Conservation (phyloP, 2,329 filamentous ascomycete genomes). For the Stemphylium vesicarium region DNA sequence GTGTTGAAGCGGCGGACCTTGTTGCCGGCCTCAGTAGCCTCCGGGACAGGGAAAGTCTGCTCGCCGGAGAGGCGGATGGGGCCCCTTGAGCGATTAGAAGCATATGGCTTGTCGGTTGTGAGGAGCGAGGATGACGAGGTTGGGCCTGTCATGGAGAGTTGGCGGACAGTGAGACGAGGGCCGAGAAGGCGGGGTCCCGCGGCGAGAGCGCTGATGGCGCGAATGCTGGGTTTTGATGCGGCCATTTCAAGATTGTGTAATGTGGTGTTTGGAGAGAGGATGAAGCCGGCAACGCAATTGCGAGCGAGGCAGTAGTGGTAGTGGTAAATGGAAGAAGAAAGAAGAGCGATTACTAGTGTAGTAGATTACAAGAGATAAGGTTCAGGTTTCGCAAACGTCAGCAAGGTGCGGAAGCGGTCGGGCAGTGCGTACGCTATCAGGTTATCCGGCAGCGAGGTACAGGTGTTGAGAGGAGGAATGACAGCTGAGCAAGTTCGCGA, state of each 20-base stretch:
- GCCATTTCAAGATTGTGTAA: slow-evolving; percentile 13
- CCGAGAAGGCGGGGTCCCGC: slow-evolving; percentile 50
- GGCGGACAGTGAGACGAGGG: slow-evolving; percentile 53
- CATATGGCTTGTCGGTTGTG: slow-evolving; percentile 57
- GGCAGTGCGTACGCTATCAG: slow-evolving; percentile 5
- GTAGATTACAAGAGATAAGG: slow-evolving; percentile 6
- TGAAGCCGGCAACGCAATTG: background rate
- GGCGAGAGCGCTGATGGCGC: slow-evolving; percentile 45
- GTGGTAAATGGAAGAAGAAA: background rate
- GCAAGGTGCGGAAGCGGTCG: slow-evolving; percentile 8
- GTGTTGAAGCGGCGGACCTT: slow-evolving; percentile 66
- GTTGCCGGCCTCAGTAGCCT: slow-evolving; percentile 34
- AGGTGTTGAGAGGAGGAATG: slow-evolving; percentile 8
- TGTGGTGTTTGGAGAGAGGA: background rate
- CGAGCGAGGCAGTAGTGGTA: background rate
- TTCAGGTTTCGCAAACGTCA: slow-evolving; percentile 1
- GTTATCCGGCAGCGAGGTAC: slow-evolving; percentile 1
- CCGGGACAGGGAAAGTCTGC: slow-evolving; percentile 52
- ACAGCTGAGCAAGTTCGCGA: slow-evolving; percentile 5
- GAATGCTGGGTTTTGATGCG: slow-evolving; percentile 17
- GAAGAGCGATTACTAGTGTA: slow-evolving; percentile 2
- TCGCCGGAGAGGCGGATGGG: slow-evolving; percentile 59
- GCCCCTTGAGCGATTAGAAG: slow-evolving; percentile 47
- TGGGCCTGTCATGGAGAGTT: slow-evolving; percentile 66
- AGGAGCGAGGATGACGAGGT: slow-evolving; percentile 60